Conservation (phyloP, 2,329 filamentous ascomycete genomes). For the Venturia oleaginea region DNA sequence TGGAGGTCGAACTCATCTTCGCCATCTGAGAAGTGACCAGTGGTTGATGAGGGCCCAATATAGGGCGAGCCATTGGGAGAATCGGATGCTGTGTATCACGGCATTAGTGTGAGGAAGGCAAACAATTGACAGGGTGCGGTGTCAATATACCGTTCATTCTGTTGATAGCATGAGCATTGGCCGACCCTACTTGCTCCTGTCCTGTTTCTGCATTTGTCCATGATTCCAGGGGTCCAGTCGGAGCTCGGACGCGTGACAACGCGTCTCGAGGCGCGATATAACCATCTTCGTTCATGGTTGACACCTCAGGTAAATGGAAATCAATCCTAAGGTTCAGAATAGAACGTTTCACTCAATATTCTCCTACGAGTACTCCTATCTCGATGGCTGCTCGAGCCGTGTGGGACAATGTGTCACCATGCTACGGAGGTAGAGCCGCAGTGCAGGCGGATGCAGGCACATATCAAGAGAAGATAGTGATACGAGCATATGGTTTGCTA, state of each 20-base stretch:
- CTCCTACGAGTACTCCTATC: no score
- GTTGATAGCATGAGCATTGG: background rate
- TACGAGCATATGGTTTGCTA: background rate
- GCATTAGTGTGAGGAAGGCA: background rate
- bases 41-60: constrained; percentile 9
- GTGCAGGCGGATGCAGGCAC: background rate
- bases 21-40: constrained; percentile 5
- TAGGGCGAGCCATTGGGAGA: constrained; percentile 11
- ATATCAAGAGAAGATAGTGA: background rate
- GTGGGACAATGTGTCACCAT: background rate
- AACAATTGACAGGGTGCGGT: background rate
- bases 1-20: constrained; percentile 10
- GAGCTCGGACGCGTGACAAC: background rate
- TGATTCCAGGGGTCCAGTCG: background rate
- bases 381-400: background rate
- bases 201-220: background rate
- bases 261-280: background rate
- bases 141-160: constrained; percentile 9
- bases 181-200: background rate
- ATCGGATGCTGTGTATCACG: constrained; percentile 9
- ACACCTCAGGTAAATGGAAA: background rate
- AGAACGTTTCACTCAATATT: background rate
- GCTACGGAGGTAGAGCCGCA: background rate
- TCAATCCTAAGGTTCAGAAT: background rate
- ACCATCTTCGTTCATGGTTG: background rate